A percentile compares a stretch with the other conserved stretches of the same genome.
phyloP scores from a whole-genome alignment of 768 basidiomycete genomes.

The Serendipita indica region DNA sequence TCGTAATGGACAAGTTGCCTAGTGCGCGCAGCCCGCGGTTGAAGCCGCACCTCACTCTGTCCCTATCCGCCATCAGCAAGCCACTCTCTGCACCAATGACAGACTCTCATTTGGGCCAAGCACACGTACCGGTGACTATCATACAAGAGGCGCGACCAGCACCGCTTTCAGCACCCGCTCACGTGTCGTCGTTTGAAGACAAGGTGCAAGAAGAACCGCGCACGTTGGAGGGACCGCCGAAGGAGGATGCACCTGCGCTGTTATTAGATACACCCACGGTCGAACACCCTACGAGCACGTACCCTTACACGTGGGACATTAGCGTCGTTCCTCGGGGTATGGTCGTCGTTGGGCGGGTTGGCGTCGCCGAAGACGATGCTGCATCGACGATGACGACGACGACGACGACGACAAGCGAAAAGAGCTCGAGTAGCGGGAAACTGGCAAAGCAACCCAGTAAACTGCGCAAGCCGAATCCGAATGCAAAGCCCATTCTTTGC shows the following conservation, averaged over 20 bases:
- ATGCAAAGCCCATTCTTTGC: neutral
- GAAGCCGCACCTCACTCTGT: too few relatives aligned
- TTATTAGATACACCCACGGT: neutral
- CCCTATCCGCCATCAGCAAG: too few relatives aligned
- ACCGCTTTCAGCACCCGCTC: neutral
- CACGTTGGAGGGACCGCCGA: neutral
- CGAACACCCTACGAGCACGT: neutral
- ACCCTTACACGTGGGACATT: neutral
- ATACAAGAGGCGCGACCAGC: neutral
- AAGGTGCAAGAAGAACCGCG: neutral
- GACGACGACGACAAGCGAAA: neutral
- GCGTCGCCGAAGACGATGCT: neutral
- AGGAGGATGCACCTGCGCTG: neutral
- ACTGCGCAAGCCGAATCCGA: neutral
- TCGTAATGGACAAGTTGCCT: neutral
- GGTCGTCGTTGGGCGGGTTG: neutral
- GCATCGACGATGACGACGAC: neutral
- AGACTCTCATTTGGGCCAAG: neutral
- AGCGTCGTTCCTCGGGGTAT: constrained; percentile 5
- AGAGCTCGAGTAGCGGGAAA: neutral
- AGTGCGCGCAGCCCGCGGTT: neutral
- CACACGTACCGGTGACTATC: too few relatives aligned
- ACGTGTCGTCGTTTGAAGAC: neutral
- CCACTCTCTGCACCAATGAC: neutral
- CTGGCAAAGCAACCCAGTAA: neutral